Evolutionary conservation across 345 rosid genomes (phyloP), one percentile per base, ranked within the genome.

Genomic region (Firmiana major): DNA sequence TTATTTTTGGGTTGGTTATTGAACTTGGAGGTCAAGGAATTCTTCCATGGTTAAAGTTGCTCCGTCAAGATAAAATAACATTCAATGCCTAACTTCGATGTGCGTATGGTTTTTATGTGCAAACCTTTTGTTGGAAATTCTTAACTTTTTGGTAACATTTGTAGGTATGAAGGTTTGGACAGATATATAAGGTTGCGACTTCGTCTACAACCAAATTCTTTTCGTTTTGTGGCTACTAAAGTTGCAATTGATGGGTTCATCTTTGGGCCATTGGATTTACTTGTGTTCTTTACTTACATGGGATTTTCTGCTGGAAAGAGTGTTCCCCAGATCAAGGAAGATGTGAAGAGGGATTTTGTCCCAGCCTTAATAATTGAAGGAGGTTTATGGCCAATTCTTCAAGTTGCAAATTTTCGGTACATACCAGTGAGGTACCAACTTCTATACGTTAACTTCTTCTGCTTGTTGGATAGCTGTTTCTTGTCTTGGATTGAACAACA

Each of bases 401-500:
- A 85, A 58, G 79, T 79, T 22, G 74, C 55, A 28, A 83, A 83
- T 77, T 85, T 83, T 66, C 79, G 86, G 15, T 85, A 78, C 40
- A 38, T 85, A 42, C 86, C 88, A 9, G 84, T 85, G 60, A 79
- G 82, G 80, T 83, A 83, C 77, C 86, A 83, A 42, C 81, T 85
- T 15, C 77, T 81, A 40, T 83, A 85, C 24, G 88, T 77, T 26
- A 83, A 83, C 66, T 40, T 74, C 36, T 85, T 85, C 76, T 83
- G 84, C 79, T 66, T 85, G 84, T 73, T 85, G 71, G 88, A 83
- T 76, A 85, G 88, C 45, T 85, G 86, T 65, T 85, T 85, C 63
- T 78, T 85, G 22, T 83, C 86, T 17, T 85, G 88, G 88, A 3
- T 83, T 26, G 86, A 85, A 76, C 88, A 85, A 71, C 88, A 85